Percentiles rank a stretch among this genome's conserved stretches.
Evolutionary conservation across 192 early-diverging fungal genomes (phyloP).

Genomic region (Coemansia sp.): DNA sequence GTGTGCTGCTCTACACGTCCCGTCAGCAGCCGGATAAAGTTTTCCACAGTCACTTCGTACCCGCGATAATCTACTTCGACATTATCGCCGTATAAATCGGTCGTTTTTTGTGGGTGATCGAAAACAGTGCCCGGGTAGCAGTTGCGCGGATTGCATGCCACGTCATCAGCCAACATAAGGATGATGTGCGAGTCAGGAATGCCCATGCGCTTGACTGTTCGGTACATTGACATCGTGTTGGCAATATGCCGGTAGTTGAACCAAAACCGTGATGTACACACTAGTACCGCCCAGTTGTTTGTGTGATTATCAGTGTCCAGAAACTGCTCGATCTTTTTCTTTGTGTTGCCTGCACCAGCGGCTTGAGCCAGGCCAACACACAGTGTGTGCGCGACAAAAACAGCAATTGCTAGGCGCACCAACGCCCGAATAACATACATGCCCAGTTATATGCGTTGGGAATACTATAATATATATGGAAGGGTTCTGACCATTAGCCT

Average conservation of each 20-base stretch:
- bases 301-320: conserved; percentile 72
- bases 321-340: conserved; percentile 53
- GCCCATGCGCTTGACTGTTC: conserved; percentile 95
- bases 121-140: conserved; percentile 88
- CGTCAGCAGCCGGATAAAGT: conserved; percentile 94
- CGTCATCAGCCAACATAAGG: conserved; percentile 98
- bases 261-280: conserved; percentile 98
- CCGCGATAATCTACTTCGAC: conserved; percentile 99
- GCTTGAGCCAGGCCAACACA: neutral
- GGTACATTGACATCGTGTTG: conserved; percentile 97
- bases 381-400: neutral
- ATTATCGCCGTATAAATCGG: conserved; percentile 95
- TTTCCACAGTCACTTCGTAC: conserved; percentile 99
- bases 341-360: neutral
- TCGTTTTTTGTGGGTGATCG: conserved; percentile 76
- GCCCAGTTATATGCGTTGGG: neutral
- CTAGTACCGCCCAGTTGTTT: conserved; percentile 99
- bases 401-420: neutral
- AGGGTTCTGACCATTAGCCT: neutral
- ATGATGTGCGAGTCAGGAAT: conserved; percentile 99
- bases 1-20: conserved; percentile 78
- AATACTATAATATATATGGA: too few species aligned
- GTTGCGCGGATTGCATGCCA: conserved; percentile 97
- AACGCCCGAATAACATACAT: conserved; percentile 9
- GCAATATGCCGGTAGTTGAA: conserved; percentile 99